Evolutionary conservation across 345 rosid genomes (phyloP).

Genomic region (Arabidopsis arenosa): DNA sequence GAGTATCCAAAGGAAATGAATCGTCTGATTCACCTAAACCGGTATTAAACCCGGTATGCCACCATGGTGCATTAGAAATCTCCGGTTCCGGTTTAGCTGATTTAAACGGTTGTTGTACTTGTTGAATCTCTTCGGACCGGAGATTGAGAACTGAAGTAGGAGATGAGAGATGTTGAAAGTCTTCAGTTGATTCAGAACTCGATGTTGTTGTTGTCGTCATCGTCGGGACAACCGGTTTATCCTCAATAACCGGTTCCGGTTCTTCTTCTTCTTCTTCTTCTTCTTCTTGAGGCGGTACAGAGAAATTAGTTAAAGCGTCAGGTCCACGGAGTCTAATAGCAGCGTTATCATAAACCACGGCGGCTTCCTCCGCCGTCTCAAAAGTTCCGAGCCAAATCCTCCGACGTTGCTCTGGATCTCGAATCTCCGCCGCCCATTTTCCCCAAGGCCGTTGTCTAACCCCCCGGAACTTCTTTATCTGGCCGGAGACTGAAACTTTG

Average conservation of each 20-base stretch:
- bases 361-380: constrained; percentile 95
- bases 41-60: constrained; percentile 38
- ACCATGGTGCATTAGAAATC: constrained; percentile 32
- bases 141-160: constrained; percentile 85
- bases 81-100: constrained; percentile 31
- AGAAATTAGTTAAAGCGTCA: constrained; percentile 81
- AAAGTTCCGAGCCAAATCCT: constrained; percentile 94
- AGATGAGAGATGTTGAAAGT: constrained; percentile 61
- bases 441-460: constrained; percentile 98
- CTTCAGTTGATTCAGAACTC: constrained; percentile 73
- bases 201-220: constrained; percentile 27
- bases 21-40: constrained; percentile 54
- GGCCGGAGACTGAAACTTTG: constrained; percentile 32
- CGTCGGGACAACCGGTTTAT: constrained; percentile 39
- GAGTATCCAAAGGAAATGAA: constrained; percentile 51
- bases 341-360: constrained; percentile 88
- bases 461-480: constrained; percentile 78
- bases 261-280: constrained; percentile 39
- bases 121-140: constrained; percentile 55
- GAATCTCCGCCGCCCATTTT: constrained; percentile 98
- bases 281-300: constrained; percentile 49
- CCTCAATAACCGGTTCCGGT: constrained; percentile 39
- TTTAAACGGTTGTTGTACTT: constrained; percentile 49
- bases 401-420: constrained; percentile 87
- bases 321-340: constrained; percentile 92